A percentile compares a stretch with the other conserved stretches of the same genome.
These are phyloP conservation scores for Arachis monticola DNA, from an alignment of 331 rosid genomes.

Conservation along the genomic window DNA sequence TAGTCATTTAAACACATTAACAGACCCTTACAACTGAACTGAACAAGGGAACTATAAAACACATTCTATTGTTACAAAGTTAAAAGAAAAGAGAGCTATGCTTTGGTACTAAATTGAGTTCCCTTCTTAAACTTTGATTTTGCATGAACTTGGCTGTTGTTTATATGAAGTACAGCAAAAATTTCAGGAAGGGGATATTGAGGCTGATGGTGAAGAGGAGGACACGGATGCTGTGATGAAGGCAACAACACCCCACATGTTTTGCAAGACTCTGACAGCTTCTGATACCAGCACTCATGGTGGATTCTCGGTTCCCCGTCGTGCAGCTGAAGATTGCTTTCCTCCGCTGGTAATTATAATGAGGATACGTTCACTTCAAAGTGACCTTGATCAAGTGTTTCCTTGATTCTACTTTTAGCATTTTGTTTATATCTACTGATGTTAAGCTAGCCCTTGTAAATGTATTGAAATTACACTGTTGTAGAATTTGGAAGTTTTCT, in stretches of 20 bases:
- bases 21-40: neutral
- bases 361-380: conserved; percentile 12
- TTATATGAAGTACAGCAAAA: conserved; percentile 62
- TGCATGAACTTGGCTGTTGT: conserved; percentile 27
- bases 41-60: neutral
- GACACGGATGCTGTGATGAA: conserved; percentile 66
- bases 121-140: conserved; percentile 6
- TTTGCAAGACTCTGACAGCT: conserved; percentile 98
- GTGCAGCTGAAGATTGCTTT: conserved; percentile 99
- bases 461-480: neutral
- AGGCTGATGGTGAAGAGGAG: conserved; percentile 68
- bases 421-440: neutral
- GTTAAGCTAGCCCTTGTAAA: neutral
- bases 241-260: conserved; percentile 92
- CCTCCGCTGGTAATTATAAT: conserved; percentile 79
- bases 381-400: neutral
- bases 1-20: conserved; percentile 5
- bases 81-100: neutral
- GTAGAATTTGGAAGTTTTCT: neutral
- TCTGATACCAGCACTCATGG: conserved; percentile 99
- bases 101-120: neutral
- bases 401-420: neutral
- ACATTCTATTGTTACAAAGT: neutral
- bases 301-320: conserved; percentile 97
- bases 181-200: conserved; percentile 54